Evolutionary conservation across 139 green algal species (phyloP).

Genomic region (Gonium pectorale): DNA sequence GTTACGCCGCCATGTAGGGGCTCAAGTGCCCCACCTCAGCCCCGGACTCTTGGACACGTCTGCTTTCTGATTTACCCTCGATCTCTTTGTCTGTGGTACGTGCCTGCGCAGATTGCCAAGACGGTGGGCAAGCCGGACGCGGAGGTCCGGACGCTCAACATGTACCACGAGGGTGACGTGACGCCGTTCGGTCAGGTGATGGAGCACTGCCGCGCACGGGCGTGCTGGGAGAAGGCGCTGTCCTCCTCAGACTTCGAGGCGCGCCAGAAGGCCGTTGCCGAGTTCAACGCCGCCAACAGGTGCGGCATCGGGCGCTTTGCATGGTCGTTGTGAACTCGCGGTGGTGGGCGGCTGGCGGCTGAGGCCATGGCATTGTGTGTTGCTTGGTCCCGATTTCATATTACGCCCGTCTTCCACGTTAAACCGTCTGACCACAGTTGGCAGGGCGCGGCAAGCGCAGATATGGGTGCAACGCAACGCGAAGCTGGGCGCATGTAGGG

Average conservation of each 20-base stretch:
- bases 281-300: constrained; percentile 78
- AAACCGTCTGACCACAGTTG: no score
- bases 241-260: constrained; percentile 43
- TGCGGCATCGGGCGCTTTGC: constrained; percentile 1
- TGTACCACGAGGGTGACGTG: constrained; percentile 88
- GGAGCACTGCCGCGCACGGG: constrained; percentile 52
- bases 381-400: no score
- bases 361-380: no score
- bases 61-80: background rate
- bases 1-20: no score
- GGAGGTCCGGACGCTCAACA: constrained; percentile 48
- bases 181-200: constrained; percentile 85
- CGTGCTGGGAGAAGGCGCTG: constrained; percentile 71
- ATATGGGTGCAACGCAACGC: no score
- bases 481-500: no score
- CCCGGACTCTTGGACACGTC: no score
- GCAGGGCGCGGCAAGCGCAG: no score
- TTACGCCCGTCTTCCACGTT: no score
- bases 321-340: background rate
- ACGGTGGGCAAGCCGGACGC: constrained; percentile 41
- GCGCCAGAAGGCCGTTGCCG: constrained; percentile 52
- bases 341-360: no score
- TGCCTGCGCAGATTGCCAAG: constrained; percentile 47
- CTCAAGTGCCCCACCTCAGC: no score
- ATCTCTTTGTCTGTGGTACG: no score